Base-by-base conservation (phyloP, 768 basidiomycete genomes). In the Chalciporus piperatus region DNA sequence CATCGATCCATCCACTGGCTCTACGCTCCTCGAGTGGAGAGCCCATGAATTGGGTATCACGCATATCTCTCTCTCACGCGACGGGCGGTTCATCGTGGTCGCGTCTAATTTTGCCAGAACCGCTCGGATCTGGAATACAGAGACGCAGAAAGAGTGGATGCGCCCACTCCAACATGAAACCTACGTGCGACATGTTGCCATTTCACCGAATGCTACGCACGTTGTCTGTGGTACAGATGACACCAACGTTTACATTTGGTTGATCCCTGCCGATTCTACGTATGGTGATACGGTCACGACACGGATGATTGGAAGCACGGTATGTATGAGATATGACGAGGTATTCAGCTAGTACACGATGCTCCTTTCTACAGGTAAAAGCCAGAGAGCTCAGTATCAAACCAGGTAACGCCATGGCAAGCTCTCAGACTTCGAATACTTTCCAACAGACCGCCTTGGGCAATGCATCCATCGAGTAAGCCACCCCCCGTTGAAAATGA, bases 61-160 rank as follows among this genome's bases (percentile, higher is more conserved):
- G 1, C 47, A 25, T 20, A 40, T 63, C 13, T 40, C 55, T 13
- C 47, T 58, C 23, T 60, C 59, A 4, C 39, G 8, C 7, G 30
- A 58, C 25, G 59, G 57, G 12, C 30, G 25, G 11, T 33, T 50
- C 13, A 45, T 64, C 17, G 52, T 47, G 3, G 50, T 45, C 3
- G 54, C 44, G 14, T 60, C 58, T 6, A 50, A 45, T 41, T 37
- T 22, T 2, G 62, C 53, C 30, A 44, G 33, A 17, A 60, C 59
- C 0, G 51, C 58, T 25, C 56, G 50, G 14, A 3, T 58, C 23
- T 63, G 59, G 62, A 41, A 28, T 17, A 54, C 35, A 7, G 28
- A 13, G 4, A 54, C 56, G 5, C 47, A 19, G 10, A 17, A 48
- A n/a, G 47, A 45, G 19, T 23, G n/a, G n/a, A 14, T 39, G 3